Conservation (phyloP, 1,139 yeast species). For the Nadsonia commutata region DNA sequence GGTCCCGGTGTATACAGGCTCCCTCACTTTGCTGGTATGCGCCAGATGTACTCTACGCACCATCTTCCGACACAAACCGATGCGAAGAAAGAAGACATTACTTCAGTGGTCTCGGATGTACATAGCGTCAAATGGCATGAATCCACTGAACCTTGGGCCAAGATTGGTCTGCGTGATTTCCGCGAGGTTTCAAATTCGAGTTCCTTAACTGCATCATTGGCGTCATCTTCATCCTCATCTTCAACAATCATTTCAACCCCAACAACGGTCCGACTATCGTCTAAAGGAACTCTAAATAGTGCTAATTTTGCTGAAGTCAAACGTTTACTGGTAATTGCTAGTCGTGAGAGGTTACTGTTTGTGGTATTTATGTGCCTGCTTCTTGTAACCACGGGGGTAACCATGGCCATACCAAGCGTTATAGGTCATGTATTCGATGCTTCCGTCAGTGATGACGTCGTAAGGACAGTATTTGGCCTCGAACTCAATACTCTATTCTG, state of each 20-base stretch:
- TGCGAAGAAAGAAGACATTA: too few species aligned
- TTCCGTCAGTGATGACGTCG: conserved; percentile 19
- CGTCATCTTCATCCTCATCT: too few species aligned
- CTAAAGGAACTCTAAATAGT: background rate
- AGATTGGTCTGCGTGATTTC: too few species aligned
- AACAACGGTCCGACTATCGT: background rate
- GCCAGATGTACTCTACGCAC: too few species aligned
- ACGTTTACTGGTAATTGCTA: background rate
- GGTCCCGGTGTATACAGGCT: too few species aligned
- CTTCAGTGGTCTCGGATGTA: too few species aligned
- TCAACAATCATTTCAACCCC: background rate
- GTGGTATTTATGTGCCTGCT: background rate
- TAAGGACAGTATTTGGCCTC: conserved; percentile 29
- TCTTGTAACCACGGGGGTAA: background rate
- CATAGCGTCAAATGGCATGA: too few species aligned
- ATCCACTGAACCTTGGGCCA: too few species aligned
- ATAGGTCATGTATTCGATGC: background rate
- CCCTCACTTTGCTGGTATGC: too few species aligned
- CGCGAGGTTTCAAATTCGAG: too few species aligned
- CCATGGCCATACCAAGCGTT: background rate
- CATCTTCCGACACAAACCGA: too few species aligned
- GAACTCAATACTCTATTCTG: conserved; percentile 34
- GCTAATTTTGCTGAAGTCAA: background rate
- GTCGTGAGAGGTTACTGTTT: background rate
- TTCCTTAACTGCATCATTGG: too few species aligned